Conservation (phyloP, 2,329 filamentous ascomycete genomes). For the Diplodia sapinea region DNA sequence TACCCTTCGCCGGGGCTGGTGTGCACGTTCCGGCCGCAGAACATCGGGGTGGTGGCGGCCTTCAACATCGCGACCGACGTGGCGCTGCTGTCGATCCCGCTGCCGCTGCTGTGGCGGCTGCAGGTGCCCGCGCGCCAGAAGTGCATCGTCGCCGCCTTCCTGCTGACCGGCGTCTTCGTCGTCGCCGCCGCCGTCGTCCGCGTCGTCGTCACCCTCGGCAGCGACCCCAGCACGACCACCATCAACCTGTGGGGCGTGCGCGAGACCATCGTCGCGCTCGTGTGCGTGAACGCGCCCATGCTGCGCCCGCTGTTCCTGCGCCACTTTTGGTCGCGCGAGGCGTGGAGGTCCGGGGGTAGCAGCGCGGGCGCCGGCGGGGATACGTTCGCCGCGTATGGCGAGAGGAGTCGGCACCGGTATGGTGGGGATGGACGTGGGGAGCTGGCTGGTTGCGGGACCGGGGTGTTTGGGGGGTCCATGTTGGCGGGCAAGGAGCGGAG, state of each 20-base stretch:
- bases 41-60: conserved; percentile 40
- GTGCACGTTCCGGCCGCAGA: conserved; percentile 41
- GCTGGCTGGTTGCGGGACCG: background rate
- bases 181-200: conserved; percentile 46
- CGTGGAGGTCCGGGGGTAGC: no score
- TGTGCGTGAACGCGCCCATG: conserved; percentile 46
- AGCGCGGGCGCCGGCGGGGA: background rate
- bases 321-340: conserved; percentile 39
- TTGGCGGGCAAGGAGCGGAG: background rate
- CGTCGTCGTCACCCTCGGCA: conserved; percentile 41
- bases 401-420: background rate
- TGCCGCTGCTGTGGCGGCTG: conserved; percentile 46
- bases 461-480: no score
- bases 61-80: conserved; percentile 44
- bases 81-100: conserved; percentile 42
- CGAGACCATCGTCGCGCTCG: conserved; percentile 45
- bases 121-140: conserved; percentile 42
- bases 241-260: conserved; percentile 48
- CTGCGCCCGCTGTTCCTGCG: conserved; percentile 40
- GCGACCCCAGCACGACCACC: conserved; percentile 40
- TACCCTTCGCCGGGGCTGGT: conserved; percentile 37
- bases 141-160: conserved; percentile 41
- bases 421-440: background rate
- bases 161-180: conserved; percentile 47
- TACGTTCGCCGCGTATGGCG: background rate